Base-by-base conservation (phyloP, 352 stramenopile species). In the Globisporangium camurandrum region DNA sequence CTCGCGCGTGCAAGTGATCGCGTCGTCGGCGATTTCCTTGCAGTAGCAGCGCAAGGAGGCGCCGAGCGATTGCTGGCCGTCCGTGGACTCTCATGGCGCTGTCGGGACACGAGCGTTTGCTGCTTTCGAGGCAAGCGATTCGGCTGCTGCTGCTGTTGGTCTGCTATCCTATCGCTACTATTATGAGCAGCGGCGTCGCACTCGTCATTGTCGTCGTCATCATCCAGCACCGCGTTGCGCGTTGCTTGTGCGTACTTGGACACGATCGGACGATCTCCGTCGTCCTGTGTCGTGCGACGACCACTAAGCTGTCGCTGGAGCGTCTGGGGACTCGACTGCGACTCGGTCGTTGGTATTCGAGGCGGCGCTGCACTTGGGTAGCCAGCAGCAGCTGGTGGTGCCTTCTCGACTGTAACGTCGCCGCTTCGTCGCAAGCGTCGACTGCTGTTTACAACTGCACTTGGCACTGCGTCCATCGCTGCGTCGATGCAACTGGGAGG, bases 301-400 rank as follows among this genome's bases (percentile, higher is more conserved):
- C 61, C 55, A 30, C 66, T 84, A 51, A 78, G 58, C 17, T 76
- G 27, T 50, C 59, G 68, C 44, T 84, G 71, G 26, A 72, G 26
- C 16, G 66, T 62, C 34, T 80, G 71, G 12, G 71, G 69, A 28
- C 69, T 84, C 17, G 55, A 30, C 27, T 42, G 26, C 14, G 19
- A 1, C 10, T 24, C 28, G 8, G 26, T 20, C 4, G 12, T 20
- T 26, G 27, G 17, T 22, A 38, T 19, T 48, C 16, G 38, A 17
- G 42, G 14, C n/a, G 36, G 3, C 8, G 36, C 6, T 19, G 9
- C 17, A 12, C 19, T n/a, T 41, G 36, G 4, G 7, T 17, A 19
- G 16, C 36, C 16, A n/a, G 23, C 16, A 27, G 9, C 36, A 33
- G 24, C 33, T 22, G 19, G 16, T 43, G 1, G 19, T 31, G 11